Evolutionary conservation across 371 early-diverging fungal genomes (phyloP).

Genomic region (Funneliformis caledonium): DNA sequence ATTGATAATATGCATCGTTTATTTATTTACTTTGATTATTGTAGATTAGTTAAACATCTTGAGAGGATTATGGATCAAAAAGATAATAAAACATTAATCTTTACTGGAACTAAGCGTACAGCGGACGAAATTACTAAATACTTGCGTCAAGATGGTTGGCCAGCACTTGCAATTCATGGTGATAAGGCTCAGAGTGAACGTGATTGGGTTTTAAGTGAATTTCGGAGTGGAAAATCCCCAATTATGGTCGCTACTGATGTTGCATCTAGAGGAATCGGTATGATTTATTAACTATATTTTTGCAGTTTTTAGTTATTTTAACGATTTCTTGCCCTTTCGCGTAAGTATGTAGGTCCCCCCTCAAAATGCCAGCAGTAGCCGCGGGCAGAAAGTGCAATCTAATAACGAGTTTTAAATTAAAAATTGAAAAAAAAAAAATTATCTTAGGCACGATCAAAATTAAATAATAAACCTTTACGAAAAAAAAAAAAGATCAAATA

Average conservation of each 20-base stretch:
- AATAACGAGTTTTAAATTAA: neutral
- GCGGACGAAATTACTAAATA: slow-evolving; percentile 96
- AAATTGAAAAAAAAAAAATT: neutral
- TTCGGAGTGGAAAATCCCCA: slow-evolving; percentile 86
- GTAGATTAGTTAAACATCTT: slow-evolving; percentile 68
- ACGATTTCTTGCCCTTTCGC: slow-evolving; percentile 36
- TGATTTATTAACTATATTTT: slow-evolving; percentile 46
- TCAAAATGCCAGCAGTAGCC: slow-evolving; percentile 40
- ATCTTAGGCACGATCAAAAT: neutral
- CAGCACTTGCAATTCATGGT: slow-evolving; percentile 98
- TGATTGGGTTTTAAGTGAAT: slow-evolving; percentile 95
- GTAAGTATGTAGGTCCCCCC: slow-evolving; percentile 40
- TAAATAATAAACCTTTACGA: neutral
- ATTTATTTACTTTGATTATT: slow-evolving; percentile 28
- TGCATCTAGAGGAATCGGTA: slow-evolving; percentile 99
- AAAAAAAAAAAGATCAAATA: neutral
- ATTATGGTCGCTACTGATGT: slow-evolving; percentile 99
- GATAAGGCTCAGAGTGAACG: slow-evolving; percentile 99
- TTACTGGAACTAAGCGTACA: slow-evolving; percentile 97
- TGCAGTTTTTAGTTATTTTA: slow-evolving; percentile 17
- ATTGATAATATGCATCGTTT: neutral
- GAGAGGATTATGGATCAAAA: slow-evolving; percentile 78
- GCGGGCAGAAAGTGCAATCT: slow-evolving; percentile 36
- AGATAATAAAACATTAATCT: slow-evolving; percentile 93
- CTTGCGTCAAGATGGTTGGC: slow-evolving; percentile 94